Base-by-base conservation (phyloP, 345 rosid genomes). In the Mercurialis annua region DNA sequence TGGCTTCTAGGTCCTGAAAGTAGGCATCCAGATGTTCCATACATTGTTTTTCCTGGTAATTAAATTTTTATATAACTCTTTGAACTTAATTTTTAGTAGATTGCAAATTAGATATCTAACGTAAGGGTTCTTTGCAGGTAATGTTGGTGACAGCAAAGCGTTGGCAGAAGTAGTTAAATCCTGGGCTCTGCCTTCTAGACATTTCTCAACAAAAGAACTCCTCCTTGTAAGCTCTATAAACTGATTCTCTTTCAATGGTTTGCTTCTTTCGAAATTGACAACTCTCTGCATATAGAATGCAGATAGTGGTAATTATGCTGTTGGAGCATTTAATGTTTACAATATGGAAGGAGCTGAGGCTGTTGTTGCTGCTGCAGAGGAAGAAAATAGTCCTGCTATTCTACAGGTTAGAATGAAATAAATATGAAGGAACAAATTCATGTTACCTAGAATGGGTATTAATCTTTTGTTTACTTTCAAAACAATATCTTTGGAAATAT, bases 1-100 rank as follows among this genome's bases (percentile, higher is more conserved):
- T 93, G 98, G 98, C 84, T 88, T 84, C 80, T 93, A 53, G 98
- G 98, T 80, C 85, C 96, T 47, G 96, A 93, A 83, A 93, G 96
- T 76, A 93, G 89, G 78, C 96, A 90, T 80, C 98, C 98, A 1
- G 92, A 97, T 70, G 92, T 90, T 73, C 98, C 97, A 26, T 93
- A 93, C 76, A 86, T 93, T 74, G 98, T 93, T 56, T 93, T 93
- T 78, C 98, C 98, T 4, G 98, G 98, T 90, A 84, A 77, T 42
- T 59, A 36, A 56, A 15, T 56, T 62, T 10, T 56, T 54, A 9
- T n/a, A 26, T 31, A 3, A 44, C 53, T 48, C 71, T 4, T 43
- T 53, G 26, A 49, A 10, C 38, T n/a, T 64, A 52, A 40, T 7
- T 42, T 53, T 59, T 12, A 18, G 23, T 66, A 1, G 9, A 36